Conservation (phyloP, 805 yeast genomes). For the Sugiyamaella smithiae region DNA sequence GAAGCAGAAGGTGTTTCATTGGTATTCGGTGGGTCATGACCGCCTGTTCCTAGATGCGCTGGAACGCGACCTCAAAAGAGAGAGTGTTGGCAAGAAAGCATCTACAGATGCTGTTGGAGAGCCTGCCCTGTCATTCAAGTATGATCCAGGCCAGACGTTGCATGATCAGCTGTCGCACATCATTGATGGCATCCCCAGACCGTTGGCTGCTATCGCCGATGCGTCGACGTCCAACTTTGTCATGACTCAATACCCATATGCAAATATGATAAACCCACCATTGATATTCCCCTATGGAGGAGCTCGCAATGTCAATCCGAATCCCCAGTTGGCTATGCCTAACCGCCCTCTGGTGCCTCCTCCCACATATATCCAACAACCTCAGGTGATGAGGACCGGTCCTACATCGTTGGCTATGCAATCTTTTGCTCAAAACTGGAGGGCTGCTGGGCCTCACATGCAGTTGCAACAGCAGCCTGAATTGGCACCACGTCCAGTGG, state of each 20-base stretch:
- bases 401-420: not conserved
- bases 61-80: constrained; percentile 87
- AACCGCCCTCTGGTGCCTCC: not conserved
- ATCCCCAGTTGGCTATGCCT: not conserved
- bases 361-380: not conserved
- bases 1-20: constrained; percentile 93
- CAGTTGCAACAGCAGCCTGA: not conserved
- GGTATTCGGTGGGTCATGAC: constrained; percentile 96
- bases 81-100: constrained; percentile 52
- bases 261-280: not conserved
- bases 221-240: constrained; percentile 26
- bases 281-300: constrained; percentile 7
- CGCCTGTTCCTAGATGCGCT: constrained; percentile 88
- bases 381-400: not conserved
- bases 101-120: constrained; percentile 72
- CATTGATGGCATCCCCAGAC: constrained; percentile 27
- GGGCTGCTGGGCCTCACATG: not conserved
- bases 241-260: constrained; percentile 8
- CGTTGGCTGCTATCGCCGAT: constrained; percentile 32
- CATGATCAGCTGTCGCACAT: constrained; percentile 35
- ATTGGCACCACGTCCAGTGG: not conserved
- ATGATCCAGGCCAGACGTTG: constrained; percentile 44
- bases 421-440: not conserved
- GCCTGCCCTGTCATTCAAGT: constrained; percentile 76
- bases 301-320: not conserved